phyloP scores from a whole-genome alignment of 192 early-diverging fungal genomes.

The Cetraspora pellucida region DNA sequence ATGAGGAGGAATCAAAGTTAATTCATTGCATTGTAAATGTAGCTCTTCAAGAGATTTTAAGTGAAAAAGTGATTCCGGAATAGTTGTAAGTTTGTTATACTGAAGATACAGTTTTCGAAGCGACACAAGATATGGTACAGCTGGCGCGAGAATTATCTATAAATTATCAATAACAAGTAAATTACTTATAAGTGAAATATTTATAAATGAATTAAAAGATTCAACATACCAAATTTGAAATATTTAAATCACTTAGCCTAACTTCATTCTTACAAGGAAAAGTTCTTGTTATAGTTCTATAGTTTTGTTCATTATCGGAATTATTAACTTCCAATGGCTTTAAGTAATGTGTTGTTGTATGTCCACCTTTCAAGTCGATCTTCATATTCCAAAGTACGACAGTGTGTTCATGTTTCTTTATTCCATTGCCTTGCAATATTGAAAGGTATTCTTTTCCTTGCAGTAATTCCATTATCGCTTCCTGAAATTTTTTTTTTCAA shows the following conservation, averaged over 20 bases:
- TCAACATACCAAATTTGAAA: constrained; percentile 4
- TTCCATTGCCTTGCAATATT: constrained; percentile 18
- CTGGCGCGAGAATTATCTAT: constrained; percentile 43
- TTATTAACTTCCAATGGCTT: neutral
- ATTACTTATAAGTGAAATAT: neutral
- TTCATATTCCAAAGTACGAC: constrained; percentile 23
- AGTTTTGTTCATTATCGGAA: neutral
- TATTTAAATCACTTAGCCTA: neutral
- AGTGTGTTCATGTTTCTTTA: neutral
- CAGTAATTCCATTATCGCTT: neutral
- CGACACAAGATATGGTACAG: constrained; percentile 37
- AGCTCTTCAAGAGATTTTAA: constrained; percentile 38
- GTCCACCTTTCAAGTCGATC: neutral
- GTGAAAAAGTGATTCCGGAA: constrained; percentile 40
- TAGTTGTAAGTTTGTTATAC: constrained; percentile 36
- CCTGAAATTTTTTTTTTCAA: neutral
- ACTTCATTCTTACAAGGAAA: constrained; percentile 13
- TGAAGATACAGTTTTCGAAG: constrained; percentile 38
- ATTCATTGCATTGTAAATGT: constrained; percentile 39
- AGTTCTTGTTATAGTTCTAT: neutral
- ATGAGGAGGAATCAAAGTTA: constrained; percentile 37
- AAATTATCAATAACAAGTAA: neutral
- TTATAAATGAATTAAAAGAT: neutral
- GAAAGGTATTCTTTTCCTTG: constrained; percentile 11
- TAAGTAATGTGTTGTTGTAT: constrained; percentile 27